phyloP scores from a whole-genome alignment of 768 basidiomycete genomes.

The Naematelia encephala region DNA sequence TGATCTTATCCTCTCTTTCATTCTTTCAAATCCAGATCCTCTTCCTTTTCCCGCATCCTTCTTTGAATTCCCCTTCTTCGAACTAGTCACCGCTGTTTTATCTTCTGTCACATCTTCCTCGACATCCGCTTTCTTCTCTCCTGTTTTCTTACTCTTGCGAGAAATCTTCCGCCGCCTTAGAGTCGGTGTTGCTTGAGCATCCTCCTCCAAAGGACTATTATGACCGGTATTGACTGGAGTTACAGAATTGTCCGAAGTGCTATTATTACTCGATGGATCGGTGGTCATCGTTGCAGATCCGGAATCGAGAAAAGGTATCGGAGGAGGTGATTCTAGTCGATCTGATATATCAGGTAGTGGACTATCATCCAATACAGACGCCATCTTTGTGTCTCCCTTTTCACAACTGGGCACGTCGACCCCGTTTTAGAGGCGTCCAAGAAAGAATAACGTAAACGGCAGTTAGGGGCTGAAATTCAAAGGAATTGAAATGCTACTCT shows the following conservation, averaged over 20 bases:
- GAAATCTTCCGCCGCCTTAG: too few relatives aligned
- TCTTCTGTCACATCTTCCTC: background rate
- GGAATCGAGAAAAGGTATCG: background rate
- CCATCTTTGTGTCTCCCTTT: background rate
- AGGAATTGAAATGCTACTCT: too few relatives aligned
- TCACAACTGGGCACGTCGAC: background rate
- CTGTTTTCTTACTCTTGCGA: background rate
- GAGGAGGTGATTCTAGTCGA: background rate
- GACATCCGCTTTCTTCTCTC: background rate
- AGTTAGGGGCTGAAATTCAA: too few relatives aligned
- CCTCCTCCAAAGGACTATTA: too few relatives aligned
- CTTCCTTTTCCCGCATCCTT: background rate
- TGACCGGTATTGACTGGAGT: too few relatives aligned
- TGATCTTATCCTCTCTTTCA: conserved; percentile 29
- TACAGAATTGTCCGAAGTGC: background rate
- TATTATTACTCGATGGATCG: background rate
- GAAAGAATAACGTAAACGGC: too few relatives aligned
- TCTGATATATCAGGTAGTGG: background rate
- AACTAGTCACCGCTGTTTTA: background rate
- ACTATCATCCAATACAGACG: background rate
- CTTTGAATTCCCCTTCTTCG: background rate
- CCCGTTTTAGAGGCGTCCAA: too few relatives aligned
- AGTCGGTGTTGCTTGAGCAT: too few relatives aligned
- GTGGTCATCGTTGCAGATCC: background rate
- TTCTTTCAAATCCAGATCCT: conserved; percentile 12